These are phyloP conservation scores for Lactuca sativa DNA, from an alignment of 129 eudicot genomes.

Conservation along the genomic window DNA sequence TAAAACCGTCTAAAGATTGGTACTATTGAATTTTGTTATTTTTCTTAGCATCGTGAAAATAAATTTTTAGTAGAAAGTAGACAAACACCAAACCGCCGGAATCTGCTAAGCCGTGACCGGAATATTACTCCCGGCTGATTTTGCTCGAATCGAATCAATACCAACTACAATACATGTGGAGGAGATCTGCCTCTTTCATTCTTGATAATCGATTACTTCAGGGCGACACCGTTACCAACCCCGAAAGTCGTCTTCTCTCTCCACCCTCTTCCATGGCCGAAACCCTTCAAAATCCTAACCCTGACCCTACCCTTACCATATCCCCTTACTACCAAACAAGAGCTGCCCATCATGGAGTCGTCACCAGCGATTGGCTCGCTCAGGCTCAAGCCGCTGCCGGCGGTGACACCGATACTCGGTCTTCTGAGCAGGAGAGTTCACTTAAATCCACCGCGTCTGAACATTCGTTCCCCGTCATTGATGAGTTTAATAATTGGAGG, in stretches of 20 bases:
- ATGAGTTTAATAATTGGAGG: constrained; percentile 78
- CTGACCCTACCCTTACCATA: constrained; percentile 43
- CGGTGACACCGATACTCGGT: constrained; percentile 20
- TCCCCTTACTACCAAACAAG: constrained; percentile 83
- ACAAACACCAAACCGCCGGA: not conserved
- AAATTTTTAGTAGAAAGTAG: not conserved
- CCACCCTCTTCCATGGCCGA: constrained; percentile 51
- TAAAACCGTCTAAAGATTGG: not conserved
- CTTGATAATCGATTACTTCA: constrained; percentile 52
- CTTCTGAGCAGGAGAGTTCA: constrained; percentile 17
- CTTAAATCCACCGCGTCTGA: constrained; percentile 21
- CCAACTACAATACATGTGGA: constrained; percentile 53
- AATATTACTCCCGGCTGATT: not conserved
- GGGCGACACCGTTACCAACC: constrained; percentile 30
- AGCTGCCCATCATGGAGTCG: constrained; percentile 86
- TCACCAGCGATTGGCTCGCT: constrained; percentile 92
- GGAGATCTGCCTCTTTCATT: constrained; percentile 90
- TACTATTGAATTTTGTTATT: no score
- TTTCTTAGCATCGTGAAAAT: not conserved
- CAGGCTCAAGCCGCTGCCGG: constrained; percentile 84
- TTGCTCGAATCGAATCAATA: not conserved
- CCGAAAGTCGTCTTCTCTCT: constrained; percentile 43
- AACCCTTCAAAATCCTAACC: constrained; percentile 37
- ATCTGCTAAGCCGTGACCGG: not conserved
- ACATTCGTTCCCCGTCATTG: constrained; percentile 53